Base-by-base conservation (phyloP, 495 filamentous ascomycete genomes). In the Podospora didyma region DNA sequence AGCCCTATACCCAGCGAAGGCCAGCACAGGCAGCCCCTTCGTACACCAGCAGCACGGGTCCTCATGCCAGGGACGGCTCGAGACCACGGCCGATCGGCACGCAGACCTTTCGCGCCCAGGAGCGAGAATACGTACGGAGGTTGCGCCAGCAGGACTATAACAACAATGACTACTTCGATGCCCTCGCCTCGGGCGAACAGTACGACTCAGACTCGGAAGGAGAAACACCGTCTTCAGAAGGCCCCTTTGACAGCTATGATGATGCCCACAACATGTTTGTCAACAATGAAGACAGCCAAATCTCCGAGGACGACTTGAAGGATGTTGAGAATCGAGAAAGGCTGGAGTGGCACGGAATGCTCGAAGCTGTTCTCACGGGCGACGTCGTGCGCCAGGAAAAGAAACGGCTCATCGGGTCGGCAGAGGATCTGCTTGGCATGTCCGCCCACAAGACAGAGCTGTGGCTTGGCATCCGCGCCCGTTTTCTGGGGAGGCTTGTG, bases 311-410 rank as follows among this genome's bases (percentile, higher is more conserved):
- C 56, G 95, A 98, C 68, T 75, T 97, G 34, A 87, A 87, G 74
- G 88, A 95, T 60, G 88, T 89, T 1, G 85, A 83, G 60, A 97
- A 94, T 65, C 83, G 94, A 51, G 94, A 97, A 70, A 79, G 94
- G 37, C 75, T 98, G 24, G 95, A 98, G 72, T 98, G 94, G 94
- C 93, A 98, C 73, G 88, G 89, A 4, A 98, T 98, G 94, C 76
- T 98, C 39, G 90, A 92, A 24, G 92, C 90, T 1, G 94, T 98
- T 3, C 73, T 98, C 60, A 97, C 92, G 35, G 94, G 94, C 50
- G 94, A 98, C 69, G 95, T 98, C 11, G 93, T 98, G 21, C 89
- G 89, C 60, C 94, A 98, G 70, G 94, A 98, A 75, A 98, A 97
- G 75, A 94, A 96, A 66, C 83, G 94, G 28, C 73, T 98, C 61